Base-by-base conservation (phyloP, 1,284 basidiomycete genomes). In the Cryptococcus sp. region DNA sequence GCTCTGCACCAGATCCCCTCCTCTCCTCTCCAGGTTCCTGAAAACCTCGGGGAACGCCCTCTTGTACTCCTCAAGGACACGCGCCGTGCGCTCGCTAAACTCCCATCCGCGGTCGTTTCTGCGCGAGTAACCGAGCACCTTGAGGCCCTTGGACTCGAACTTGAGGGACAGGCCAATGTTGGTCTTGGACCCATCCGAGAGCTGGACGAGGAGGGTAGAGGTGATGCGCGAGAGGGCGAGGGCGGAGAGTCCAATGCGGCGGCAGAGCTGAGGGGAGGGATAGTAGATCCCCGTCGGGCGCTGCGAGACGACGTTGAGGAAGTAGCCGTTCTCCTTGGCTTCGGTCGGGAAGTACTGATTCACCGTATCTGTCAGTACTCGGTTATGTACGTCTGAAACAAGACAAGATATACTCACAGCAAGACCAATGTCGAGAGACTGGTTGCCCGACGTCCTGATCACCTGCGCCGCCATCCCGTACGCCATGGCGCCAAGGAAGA, bases 391-490 rank as follows among this genome's bases (percentile, higher is more conserved):
- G 16, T 38, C 24, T 28, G 20, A n/a, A 8, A 24, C 13, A 11
- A 23, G 21, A 35, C 8, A 3, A 23, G 12, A 16, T 20, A 6
- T 1, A 80, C 87, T 63, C 68, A 92, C 89, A 21, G 90, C 90
- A 55, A 96, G 82, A 50, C 87, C 79, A 58, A 94, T 87, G 36
- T 87, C 87, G 33, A 96, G 78, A 0, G 84, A 80, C 8, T 82
- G 48, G 13, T n/a, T 81, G 7, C 86, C 35, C n/a, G 82, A 82
- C 0, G 91, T 89, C 0, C 78, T 82, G 35, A 84, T 82, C 9
- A 99, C 91, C 68, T 92, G 89, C 0, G 92, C 92, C 6, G 96
- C 92, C 4, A 89, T 86, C n/a, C 96, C 96, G 71, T 96, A 98
- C 0, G 88, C 89, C 67, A 91, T 86, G 63, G 88, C 86, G 20